Percentiles rank a stretch among this genome's conserved stretches.
Evolutionary conservation across 768 basidiomycete genomes (phyloP).

Genomic region (Tricholoma hemisulphureum): DNA sequence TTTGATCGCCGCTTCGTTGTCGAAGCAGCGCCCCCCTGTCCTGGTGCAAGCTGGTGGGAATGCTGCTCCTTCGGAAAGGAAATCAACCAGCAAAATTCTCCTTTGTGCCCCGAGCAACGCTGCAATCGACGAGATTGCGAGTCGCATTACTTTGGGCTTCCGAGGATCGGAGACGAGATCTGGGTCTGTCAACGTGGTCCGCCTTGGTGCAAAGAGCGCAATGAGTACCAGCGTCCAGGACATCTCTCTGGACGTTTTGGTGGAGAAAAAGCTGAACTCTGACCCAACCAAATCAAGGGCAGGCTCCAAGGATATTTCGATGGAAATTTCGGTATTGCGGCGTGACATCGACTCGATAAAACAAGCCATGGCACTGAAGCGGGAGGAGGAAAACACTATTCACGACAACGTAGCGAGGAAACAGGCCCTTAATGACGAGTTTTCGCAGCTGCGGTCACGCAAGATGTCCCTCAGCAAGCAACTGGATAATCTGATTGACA

Average conservation of each 20-base stretch:
- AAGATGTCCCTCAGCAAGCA: conserved; percentile 64
- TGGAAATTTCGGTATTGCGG: conserved; percentile 58
- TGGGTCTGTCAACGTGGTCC: conserved; percentile 75
- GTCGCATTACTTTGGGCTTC: conserved; percentile 80
- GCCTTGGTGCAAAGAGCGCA: conserved; percentile 76
- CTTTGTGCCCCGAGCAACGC: conserved; percentile 98
- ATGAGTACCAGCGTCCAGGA: conserved; percentile 82
- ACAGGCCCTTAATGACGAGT: conserved; percentile 65
- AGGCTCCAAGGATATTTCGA: conserved; percentile 47
- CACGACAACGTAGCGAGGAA: conserved; percentile 57
- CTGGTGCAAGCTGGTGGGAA: conserved; percentile 46
- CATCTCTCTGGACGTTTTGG: conserved; percentile 81
- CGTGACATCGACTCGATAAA: conserved; percentile 72
- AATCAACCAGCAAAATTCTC: conserved; percentile 60
- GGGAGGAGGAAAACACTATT: conserved; percentile 53
- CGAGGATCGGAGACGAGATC: conserved; percentile 52
- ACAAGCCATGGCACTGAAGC: conserved; percentile 52
- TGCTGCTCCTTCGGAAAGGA: conserved; percentile 40
- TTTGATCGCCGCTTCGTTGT: conserved; percentile 80
- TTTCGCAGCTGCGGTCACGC: conserved; percentile 59
- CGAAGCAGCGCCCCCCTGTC: conserved; percentile 57
- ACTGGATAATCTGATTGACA: conserved; percentile 77
- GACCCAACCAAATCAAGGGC: conserved; percentile 32
- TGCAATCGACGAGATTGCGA: conserved; percentile 94
- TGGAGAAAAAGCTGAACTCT: conserved; percentile 68